Evolutionary conservation across 345 rosid genomes (phyloP).

Genomic region (Salix dunnii): DNA sequence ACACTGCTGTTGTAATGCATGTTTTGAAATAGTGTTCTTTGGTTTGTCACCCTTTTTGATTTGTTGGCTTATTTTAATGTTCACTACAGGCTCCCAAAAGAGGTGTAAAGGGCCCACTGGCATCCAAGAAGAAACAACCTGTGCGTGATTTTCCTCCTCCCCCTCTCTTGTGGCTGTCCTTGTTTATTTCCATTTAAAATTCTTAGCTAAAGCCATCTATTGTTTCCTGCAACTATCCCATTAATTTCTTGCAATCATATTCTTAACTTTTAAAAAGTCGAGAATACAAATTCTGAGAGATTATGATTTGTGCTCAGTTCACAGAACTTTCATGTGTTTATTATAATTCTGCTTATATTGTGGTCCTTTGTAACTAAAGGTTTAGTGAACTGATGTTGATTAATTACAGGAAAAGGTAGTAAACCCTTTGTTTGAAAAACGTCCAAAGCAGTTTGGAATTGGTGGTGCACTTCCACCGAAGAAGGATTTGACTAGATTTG

Average conservation of each 20-base stretch:
- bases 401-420: conserved; percentile 52
- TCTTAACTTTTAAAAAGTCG: not conserved
- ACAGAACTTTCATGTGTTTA: not conserved
- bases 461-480: conserved; percentile 87
- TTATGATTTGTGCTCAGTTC: not conserved
- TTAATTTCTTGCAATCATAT: not conserved
- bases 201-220: too few species aligned
- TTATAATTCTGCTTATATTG: not conserved
- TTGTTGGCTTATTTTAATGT: not conserved
- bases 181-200: too few species aligned
- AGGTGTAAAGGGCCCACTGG: conserved; percentile 15
- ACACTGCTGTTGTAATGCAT: not conserved
- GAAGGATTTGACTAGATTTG: conserved; percentile 67
- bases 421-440: conserved; percentile 73
- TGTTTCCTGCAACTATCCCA: too few species aligned
- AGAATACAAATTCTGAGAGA: not conserved
- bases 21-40: not conserved
- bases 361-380: not conserved
- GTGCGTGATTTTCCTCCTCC: not conserved
- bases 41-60: not conserved
- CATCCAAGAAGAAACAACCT: conserved; percentile 24
- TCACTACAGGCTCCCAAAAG: conserved; percentile 20
- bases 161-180: not conserved
- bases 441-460: conserved; percentile 83
- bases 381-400: not conserved